Conservation (phyloP, 139 green algal species). For the Gonium pectorale region DNA sequence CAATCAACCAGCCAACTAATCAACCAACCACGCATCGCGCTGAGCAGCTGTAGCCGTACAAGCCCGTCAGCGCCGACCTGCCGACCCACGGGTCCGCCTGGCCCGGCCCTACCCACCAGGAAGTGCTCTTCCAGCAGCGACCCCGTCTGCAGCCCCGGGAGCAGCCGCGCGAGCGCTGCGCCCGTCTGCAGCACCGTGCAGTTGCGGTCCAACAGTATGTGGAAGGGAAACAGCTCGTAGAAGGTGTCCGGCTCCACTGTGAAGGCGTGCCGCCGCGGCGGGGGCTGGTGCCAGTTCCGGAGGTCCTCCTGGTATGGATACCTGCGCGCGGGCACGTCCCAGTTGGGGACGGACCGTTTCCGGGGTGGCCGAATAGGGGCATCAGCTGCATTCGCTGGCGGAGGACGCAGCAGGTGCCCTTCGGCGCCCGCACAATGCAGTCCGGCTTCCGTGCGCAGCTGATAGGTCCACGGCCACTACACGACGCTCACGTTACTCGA, state of each 20-base stretch:
- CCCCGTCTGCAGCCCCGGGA: constrained; percentile 32
- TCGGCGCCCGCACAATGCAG: no score
- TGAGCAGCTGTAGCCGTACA: no score
- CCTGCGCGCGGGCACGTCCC: constrained; percentile 1
- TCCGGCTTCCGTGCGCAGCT: no score
- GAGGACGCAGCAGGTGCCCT: no score
- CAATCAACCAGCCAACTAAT: no score
- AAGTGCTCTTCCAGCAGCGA: constrained; percentile 14
- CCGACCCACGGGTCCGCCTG: no score
- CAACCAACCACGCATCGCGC: no score
- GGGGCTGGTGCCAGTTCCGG: background rate
- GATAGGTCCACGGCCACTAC: no score
- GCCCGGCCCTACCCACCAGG: constrained; percentile 40
- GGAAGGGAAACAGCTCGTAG: constrained; percentile 57
- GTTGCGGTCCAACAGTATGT: constrained; percentile 49
- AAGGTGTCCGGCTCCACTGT: constrained; percentile 41
- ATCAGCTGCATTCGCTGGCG: no score
- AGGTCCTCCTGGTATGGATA: constrained; percentile 45
- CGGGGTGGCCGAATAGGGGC: no score
- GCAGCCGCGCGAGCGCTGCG: constrained; percentile 27
- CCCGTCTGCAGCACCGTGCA: constrained; percentile 52
- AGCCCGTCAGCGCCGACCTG: no score
- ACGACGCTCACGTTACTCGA: background rate
- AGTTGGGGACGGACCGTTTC: no score
- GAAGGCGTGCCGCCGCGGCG: constrained; percentile 5